Evolutionary conservation across 257 asterid genomes (phyloP), one percentile per base, ranked within the genome.

Genomic region (Eucommia ulmoides): DNA sequence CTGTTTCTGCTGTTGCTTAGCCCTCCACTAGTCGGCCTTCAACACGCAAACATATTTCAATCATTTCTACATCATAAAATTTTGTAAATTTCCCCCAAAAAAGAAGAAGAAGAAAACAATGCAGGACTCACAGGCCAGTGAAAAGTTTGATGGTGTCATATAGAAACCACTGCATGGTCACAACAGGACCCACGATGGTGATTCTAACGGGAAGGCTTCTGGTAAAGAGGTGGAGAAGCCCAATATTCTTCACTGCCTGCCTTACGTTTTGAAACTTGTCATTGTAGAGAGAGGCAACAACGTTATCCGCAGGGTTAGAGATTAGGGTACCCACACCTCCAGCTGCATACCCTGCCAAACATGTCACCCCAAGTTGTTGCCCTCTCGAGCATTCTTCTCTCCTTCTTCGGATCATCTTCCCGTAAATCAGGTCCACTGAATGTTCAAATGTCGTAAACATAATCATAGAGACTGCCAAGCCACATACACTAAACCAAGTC

Each of bases 401-500:
- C 55, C 60, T 72, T 64, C 55, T 79, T 61, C 52, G 68, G 51
- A 82, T 21, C 19, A 82, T 24, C 2, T 68, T 65, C 42, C 25
- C 33, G 62, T 79, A 78, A 55, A 77, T 76, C 49, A 70, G 49
- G 55, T 82, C 93, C 64, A 79, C 83, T 2, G 85, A 71, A 59
- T 79, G 79, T 64, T 82, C 93, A 58, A 82, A 82, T 21, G 93
- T 78, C n/a, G 82, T 64, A 60, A 82, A 82, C 88, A 82, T 82
- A 23, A 82, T 38, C 84, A 79, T 76, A 49, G 93, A 42, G 48
- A 42, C 48, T 42, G 48, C 48, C 48, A 42, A 42, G 38, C 38
- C 7, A 29, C 38, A 29, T 5, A 5, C 38, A 42, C n/a, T n/a
- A 42, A 38, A 6, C n/a, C 4, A 16, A 42, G 15, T 7, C 20